Evolutionary conservation across 2,329 filamentous ascomycete species (phyloP).

Genomic region (Pestalotiopsis sp.): DNA sequence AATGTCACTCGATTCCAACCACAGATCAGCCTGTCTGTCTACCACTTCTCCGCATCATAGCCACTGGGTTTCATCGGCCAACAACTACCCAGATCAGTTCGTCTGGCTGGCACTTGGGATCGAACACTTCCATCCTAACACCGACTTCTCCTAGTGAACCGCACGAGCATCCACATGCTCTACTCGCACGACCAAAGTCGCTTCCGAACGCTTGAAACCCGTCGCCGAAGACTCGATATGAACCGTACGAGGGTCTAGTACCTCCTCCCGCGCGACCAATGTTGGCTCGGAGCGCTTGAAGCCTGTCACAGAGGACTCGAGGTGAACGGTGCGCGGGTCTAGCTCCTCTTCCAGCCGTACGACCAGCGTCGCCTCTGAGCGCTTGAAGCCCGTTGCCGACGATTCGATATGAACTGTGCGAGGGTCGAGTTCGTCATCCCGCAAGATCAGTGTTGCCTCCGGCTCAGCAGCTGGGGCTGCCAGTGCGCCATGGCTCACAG

Average conservation of each 20-base stretch:
- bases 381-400: background rate
- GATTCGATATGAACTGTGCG: background rate
- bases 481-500: background rate
- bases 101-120: background rate
- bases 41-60: too few species aligned
- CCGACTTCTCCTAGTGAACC: background rate
- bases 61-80: too few species aligned
- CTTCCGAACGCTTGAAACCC: background rate
- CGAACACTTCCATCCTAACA: background rate
- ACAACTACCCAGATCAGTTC: too few species aligned
- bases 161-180: background rate
- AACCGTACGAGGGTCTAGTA: background rate
- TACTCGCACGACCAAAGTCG: background rate
- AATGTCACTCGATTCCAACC: too few species aligned
- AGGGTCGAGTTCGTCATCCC: background rate
- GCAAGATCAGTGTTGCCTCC: background rate
- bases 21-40: too few species aligned
- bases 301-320: background rate
- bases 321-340: background rate
- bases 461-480: slow-evolving; percentile 1
- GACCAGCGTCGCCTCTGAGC: background rate
- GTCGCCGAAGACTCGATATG: background rate
- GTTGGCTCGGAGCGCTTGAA: slow-evolving; percentile 1
- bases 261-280: background rate
- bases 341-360: background rate